Evolutionary conservation across 1,284 basidiomycete species (phyloP).

Genomic region (Waitea zeae): DNA sequence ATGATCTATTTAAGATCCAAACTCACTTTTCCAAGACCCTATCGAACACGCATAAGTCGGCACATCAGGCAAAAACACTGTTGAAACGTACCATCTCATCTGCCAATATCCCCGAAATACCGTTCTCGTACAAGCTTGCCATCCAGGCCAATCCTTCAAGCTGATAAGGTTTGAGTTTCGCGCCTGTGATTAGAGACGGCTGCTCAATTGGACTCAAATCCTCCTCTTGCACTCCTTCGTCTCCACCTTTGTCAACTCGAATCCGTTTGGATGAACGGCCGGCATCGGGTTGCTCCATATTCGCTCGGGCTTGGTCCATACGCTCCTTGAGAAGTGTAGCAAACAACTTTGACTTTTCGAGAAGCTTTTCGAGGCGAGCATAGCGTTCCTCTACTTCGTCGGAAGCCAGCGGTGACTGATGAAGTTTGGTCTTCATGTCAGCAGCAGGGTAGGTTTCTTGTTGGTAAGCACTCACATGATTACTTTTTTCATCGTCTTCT

Average conservation of each 20-base stretch:
- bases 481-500: too few species aligned
- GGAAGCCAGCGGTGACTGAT: too few species aligned
- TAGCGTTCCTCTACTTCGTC: conserved; percentile 21
- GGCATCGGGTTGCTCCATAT: conserved; percentile 4
- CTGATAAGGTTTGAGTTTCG: conserved; percentile 79
- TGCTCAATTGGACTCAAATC: conserved; percentile 34
- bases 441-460: too few species aligned
- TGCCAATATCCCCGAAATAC: conserved; percentile 88
- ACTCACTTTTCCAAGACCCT: too few species aligned
- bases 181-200: conserved; percentile 72
- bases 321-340: conserved; percentile 38
- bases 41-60: too few species aligned
- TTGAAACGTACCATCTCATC: too few species aligned
- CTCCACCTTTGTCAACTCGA: conserved; percentile 13
- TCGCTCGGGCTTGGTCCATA: conserved; percentile 26
- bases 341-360: conserved; percentile 46
- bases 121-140: conserved; percentile 83
- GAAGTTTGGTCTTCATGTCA: too few species aligned
- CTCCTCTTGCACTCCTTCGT: conserved; percentile 12
- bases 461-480: too few species aligned
- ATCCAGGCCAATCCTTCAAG: conserved; percentile 95
- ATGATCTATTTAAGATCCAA: not conserved
- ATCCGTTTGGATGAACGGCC: conserved; percentile 13
- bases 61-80: too few species aligned
- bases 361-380: conserved; percentile 32